Evolutionary conservation across 1,284 basidiomycete species (phyloP).

Genomic region (Ganoderma multipileum): DNA sequence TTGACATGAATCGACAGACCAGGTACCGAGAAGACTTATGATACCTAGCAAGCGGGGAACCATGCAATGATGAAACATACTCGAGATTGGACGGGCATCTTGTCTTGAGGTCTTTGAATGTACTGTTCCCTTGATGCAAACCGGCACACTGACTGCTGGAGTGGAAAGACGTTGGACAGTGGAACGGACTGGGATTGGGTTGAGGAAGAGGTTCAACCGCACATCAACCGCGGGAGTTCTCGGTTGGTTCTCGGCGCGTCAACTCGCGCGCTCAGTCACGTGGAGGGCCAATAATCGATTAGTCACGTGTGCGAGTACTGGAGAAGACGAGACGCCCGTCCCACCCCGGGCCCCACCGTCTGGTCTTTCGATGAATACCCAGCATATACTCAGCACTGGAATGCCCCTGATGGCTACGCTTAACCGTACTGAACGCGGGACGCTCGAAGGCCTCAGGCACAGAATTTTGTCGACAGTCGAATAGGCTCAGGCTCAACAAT

Average conservation of each 20-base stretch:
- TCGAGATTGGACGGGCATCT: constrained; percentile 3
- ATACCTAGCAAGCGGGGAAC: not conserved
- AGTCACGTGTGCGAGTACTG: too few relatives aligned
- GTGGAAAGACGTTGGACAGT: not conserved
- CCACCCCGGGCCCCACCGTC: too few relatives aligned
- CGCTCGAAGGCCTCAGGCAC: not conserved
- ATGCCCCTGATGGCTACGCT: too few relatives aligned
- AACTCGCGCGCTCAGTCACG: too few relatives aligned
- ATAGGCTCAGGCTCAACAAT: not conserved
- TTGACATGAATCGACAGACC: not conserved
- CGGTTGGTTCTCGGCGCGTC: too few relatives aligned
- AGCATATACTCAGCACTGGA: too few relatives aligned
- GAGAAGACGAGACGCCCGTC: too few relatives aligned
- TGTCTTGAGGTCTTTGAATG: not conserved
- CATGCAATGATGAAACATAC: not conserved
- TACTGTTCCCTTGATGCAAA: not conserved
- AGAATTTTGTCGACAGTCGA: not conserved
- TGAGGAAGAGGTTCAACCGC: not conserved
- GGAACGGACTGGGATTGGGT: not conserved
- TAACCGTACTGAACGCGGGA: not conserved
- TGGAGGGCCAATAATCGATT: not conserved
- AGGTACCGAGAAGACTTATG: not conserved
- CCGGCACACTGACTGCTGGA: not conserved
- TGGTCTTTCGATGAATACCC: not conserved
- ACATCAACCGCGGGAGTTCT: not conserved